Evolutionary conservation across 352 stramenopile genomes (phyloP).

Genomic region (Phytopythium boreale): DNA sequence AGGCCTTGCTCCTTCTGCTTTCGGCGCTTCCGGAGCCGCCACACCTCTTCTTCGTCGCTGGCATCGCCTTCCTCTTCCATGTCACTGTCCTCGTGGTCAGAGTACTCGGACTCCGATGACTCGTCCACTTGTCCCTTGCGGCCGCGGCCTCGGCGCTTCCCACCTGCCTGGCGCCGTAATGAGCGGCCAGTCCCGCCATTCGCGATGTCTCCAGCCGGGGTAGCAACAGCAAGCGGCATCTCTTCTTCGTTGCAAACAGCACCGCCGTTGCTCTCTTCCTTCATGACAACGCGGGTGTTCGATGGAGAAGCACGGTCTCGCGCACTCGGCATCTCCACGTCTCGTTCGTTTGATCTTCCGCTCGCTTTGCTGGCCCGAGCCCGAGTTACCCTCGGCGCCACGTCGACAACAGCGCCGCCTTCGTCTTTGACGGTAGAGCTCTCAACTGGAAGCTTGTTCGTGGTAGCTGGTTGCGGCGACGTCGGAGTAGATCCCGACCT

Average conservation of each 20-base stretch:
- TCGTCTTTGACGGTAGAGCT: neutral
- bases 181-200: neutral
- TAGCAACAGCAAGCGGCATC: neutral
- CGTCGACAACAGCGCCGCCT: neutral
- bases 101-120: conserved; percentile 8
- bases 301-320: neutral
- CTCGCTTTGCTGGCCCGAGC: neutral
- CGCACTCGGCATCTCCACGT: neutral
- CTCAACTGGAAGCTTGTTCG: neutral
- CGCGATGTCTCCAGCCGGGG: neutral
- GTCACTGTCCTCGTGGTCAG: conserved; percentile 18
- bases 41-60: conserved; percentile 14
- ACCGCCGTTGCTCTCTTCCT: neutral
- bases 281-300: neutral
- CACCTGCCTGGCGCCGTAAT: neutral
- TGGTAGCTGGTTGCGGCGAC: too few relatives aligned
- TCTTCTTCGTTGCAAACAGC: neutral
- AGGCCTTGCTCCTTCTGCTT: conserved; percentile 6
- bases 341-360: neutral
- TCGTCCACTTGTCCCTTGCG: neutral
- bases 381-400: neutral
- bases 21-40: conserved; percentile 10
- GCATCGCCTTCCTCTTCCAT: conserved; percentile 18
- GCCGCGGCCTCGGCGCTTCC: neutral
- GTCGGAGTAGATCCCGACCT: neutral